Percentiles rank a stretch among this genome's conserved stretches.
Evolutionary conservation across 1,284 basidiomycete genomes (phyloP).

Genomic region (Ceratobasidium sp.): DNA sequence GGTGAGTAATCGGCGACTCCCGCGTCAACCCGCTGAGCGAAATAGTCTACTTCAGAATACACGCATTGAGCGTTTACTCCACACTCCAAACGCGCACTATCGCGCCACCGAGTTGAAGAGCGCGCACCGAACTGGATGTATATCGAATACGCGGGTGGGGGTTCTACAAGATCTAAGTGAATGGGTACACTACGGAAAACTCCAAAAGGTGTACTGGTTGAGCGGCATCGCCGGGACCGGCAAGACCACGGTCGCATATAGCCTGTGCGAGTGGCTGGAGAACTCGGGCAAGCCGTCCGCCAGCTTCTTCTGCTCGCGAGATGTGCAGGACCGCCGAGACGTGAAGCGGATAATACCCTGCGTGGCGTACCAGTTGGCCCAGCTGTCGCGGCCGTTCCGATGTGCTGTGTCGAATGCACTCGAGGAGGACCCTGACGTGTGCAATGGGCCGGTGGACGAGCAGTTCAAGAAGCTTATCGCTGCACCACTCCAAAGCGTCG

Average conservation of each 20-base stretch:
- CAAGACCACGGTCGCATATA: constrained; percentile 12
- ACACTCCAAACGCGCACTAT: not conserved
- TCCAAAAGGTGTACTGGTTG: not conserved
- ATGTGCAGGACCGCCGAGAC: too few species aligned
- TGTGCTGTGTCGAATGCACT: not conserved
- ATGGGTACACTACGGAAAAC: not conserved
- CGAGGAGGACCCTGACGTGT: not conserved
- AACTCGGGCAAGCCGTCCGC: too few species aligned
- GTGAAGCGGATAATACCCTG: too few species aligned
- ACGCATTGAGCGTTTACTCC: not conserved
- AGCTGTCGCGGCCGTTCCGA: too few species aligned
- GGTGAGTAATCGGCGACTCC: too few species aligned
- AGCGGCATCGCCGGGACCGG: too few species aligned
- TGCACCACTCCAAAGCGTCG: not conserved
- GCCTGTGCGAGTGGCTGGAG: not conserved
- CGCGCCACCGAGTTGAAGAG: not conserved
- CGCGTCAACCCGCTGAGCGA: too few species aligned
- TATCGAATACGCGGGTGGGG: not conserved
- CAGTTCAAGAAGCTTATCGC: not conserved
- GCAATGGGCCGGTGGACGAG: not conserved
- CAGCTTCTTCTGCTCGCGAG: too few species aligned
- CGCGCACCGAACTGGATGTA: not conserved
- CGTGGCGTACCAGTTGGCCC: too few species aligned
- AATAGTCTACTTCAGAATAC: not conserved
- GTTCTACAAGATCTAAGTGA: not conserved